Evolutionary conservation across 2,329 filamentous ascomycete species (phyloP).

Genomic region (Zymoseptoria passerinii): DNA sequence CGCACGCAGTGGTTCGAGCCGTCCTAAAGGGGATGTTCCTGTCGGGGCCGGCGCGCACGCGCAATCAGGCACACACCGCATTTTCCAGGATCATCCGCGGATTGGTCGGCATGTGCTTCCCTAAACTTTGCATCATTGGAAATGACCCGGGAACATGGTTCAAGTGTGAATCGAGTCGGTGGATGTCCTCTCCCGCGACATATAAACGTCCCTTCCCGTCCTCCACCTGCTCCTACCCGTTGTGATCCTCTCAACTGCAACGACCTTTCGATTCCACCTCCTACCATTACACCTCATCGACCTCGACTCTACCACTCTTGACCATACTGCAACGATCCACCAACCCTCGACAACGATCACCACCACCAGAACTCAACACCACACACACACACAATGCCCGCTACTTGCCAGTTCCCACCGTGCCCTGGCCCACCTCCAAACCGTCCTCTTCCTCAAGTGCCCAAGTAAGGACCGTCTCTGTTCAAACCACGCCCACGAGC

Average conservation of each 20-base stretch:
- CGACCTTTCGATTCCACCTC: not conserved
- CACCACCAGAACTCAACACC: slow-evolving; percentile 6
- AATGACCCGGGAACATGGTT: slow-evolving; percentile 5
- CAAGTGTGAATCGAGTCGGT: not conserved
- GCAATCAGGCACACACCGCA: slow-evolving; percentile 10
- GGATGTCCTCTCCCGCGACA: not conserved
- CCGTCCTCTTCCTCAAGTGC: slow-evolving; percentile 38
- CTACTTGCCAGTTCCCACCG: slow-evolving; percentile 35
- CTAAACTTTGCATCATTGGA: slow-evolving; percentile 16
- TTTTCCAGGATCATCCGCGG: not conserved
- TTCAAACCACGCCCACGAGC: not conserved
- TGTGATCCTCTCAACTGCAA: not conserved
- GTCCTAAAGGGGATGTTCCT: not conserved
- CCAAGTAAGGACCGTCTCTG: slow-evolving; percentile 28
- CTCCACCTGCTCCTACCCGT: not conserved
- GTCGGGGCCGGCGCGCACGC: not conserved
- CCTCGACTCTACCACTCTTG: not conserved
- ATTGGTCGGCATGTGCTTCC: slow-evolving; percentile 9
- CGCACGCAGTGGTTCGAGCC: not conserved
- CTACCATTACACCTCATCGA: no score
- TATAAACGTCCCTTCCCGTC: not conserved
- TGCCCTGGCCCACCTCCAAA: slow-evolving; percentile 41
- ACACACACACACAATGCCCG: slow-evolving; percentile 28
- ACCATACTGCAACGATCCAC: not conserved
- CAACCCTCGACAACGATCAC: not conserved